Evolutionary conservation across 2,329 filamentous ascomycete species (phyloP).

Genomic region (Penicillium polonicum): DNA sequence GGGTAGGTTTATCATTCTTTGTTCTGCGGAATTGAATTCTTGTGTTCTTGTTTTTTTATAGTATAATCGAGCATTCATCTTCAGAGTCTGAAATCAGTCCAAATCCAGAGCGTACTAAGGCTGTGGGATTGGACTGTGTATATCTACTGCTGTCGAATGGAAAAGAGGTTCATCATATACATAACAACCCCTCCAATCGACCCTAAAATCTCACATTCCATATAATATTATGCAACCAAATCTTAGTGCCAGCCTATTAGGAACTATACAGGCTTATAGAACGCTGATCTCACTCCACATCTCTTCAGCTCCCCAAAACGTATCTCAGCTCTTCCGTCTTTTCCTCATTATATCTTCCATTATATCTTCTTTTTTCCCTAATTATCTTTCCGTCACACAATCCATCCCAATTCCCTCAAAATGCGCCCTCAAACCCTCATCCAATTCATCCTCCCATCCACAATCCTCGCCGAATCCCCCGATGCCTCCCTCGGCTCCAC

Average conservation of each 20-base stretch:
- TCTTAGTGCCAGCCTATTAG: too few relatives aligned
- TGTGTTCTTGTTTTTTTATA: neutral
- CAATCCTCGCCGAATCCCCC: conserved; percentile 7
- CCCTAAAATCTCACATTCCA: too few relatives aligned
- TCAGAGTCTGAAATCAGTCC: too few relatives aligned
- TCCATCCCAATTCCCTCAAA: neutral
- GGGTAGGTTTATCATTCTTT: neutral
- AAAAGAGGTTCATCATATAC: too few relatives aligned
- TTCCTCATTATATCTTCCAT: neutral
- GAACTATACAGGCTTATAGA: too few relatives aligned
- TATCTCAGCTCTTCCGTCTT: neutral
- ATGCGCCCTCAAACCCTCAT: conserved; percentile 17
- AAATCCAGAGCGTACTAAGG: too few relatives aligned
- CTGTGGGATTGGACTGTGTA: too few relatives aligned
- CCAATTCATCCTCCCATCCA: conserved; percentile 9
- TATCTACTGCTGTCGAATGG: too few relatives aligned
- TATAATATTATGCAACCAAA: too few relatives aligned
- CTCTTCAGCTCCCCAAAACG: neutral
- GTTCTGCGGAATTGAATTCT: neutral
- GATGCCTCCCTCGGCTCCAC: conserved; percentile 16
- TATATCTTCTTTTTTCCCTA: neutral
- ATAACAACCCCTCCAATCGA: too few relatives aligned
- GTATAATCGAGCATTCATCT: neutral
- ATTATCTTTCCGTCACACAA: neutral
- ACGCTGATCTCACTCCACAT: conserved; percentile 1